Conservation (phyloP, 495 filamentous ascomycete genomes). For the Penicillium silybi region DNA sequence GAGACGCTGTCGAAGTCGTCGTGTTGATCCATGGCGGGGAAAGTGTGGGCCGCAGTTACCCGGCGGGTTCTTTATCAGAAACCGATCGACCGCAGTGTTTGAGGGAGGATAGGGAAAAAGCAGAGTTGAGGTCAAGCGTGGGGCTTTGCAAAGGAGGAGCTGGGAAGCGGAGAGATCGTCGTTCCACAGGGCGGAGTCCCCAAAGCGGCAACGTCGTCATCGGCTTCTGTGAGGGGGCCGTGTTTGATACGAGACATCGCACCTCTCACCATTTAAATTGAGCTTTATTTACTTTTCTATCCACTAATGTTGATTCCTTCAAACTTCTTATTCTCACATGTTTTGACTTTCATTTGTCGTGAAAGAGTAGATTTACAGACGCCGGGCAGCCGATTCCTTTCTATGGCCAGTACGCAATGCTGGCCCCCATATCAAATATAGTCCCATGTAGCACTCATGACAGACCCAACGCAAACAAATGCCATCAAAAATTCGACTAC, state of each 20-base stretch:
- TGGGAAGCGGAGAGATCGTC: slow-evolving; percentile 17
- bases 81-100: not conserved
- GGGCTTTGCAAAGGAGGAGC: slow-evolving; percentile 15
- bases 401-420: not conserved
- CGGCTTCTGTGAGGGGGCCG: slow-evolving; percentile 2
- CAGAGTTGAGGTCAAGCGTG: not conserved
- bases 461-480: slow-evolving; percentile 11
- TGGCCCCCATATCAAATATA: slow-evolving; percentile 4
- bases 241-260: not conserved
- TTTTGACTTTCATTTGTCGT: slow-evolving; percentile 2
- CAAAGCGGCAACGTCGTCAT: slow-evolving; percentile 28
- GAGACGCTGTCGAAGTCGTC: slow-evolving; percentile 58
- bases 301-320: not conserved
- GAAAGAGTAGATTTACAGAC: slow-evolving; percentile 13
- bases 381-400: slow-evolving; percentile 5
- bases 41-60: slow-evolving; percentile 16
- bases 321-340: not conserved
- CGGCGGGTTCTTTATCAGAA: slow-evolving; percentile 5
- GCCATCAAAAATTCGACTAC: slow-evolving; percentile 5
- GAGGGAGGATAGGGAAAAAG: not conserved
- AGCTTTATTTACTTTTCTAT: not conserved
- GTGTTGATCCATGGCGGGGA: slow-evolving; percentile 47
- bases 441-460: slow-evolving; percentile 7
- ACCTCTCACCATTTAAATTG: not conserved
- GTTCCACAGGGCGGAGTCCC: slow-evolving; percentile 30